Percentiles rank a stretch among this genome's conserved stretches.
phyloP scores from a whole-genome alignment of 1,284 basidiomycete species.

The Irpex sp. region DNA sequence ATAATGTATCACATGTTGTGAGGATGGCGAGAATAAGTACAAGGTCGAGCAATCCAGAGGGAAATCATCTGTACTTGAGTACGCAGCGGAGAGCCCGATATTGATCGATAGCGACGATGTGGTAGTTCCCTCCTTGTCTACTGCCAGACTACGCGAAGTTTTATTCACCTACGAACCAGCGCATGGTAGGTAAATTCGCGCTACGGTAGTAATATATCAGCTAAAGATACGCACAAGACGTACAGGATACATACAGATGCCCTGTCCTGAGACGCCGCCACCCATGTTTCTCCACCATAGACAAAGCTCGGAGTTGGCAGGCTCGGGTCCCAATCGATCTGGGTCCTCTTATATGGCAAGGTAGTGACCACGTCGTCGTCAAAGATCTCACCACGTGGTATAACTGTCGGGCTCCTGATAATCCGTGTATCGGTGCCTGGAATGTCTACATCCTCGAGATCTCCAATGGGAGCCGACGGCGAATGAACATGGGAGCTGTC shows the following conservation, averaged over 20 bases:
- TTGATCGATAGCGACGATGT: no score
- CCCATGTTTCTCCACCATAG: neutral
- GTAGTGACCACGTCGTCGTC: neutral
- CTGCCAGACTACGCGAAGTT: no score
- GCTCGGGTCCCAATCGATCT: neutral
- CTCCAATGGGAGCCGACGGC: neutral
- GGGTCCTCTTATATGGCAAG: neutral
- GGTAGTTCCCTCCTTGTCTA: no score
- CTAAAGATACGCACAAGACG: no score
- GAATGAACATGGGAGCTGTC: no score
- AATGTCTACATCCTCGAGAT: neutral
- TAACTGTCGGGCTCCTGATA: neutral
- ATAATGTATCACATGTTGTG: constrained; percentile 75
- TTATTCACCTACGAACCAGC: no score
- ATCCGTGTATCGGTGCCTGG: neutral
- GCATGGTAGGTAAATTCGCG: no score
- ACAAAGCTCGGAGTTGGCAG: neutral
- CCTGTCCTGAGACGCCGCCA: neutral
- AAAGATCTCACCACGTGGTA: neutral
- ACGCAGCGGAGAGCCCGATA: no score
- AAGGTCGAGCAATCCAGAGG: neutral
- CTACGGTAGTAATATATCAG: no score
- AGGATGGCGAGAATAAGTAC: neutral
- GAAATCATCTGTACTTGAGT: no score
- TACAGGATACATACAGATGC: neutral